Evolutionary conservation across 2,329 filamentous ascomycete species (phyloP).

Genomic region (Nemania serpens): DNA sequence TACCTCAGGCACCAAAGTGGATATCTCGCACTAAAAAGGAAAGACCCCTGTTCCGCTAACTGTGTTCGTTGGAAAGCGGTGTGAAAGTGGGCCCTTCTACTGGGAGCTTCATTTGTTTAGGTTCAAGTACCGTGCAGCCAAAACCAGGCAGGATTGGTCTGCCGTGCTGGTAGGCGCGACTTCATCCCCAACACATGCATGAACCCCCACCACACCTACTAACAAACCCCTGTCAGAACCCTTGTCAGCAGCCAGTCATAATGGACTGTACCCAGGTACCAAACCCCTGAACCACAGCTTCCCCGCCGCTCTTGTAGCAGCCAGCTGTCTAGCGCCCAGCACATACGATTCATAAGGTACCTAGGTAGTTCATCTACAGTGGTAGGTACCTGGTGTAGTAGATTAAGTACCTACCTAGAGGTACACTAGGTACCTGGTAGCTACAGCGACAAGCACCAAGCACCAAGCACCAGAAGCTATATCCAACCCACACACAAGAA

Average conservation of each 20-base stretch:
- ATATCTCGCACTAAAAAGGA: constrained; percentile 22
- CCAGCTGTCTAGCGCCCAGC: constrained; percentile 21
- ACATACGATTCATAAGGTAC: background rate
- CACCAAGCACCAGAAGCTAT: background rate
- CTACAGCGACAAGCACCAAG: constrained; percentile 3
- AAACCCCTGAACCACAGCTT: constrained; percentile 26
- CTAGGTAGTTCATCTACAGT: no score
- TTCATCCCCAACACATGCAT: constrained; percentile 17
- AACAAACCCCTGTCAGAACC: background rate
- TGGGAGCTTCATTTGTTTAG: constrained; percentile 17
- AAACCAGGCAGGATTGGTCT: no score
- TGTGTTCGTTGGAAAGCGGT: constrained; percentile 30
- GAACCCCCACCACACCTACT: constrained; percentile 13
- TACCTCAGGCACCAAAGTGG: background rate
- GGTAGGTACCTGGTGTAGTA: no score
- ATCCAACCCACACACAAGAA: constrained; percentile 25
- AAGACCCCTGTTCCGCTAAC: constrained; percentile 29
- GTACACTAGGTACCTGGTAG: background rate
- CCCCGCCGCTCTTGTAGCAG: constrained; percentile 18
- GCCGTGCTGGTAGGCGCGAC: background rate
- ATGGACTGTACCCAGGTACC: background rate
- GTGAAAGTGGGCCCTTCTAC: constrained; percentile 20
- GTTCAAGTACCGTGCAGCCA: constrained; percentile 20
- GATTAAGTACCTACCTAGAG: no score
- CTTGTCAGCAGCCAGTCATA: constrained; percentile 18